Evolutionary conservation across 2,329 filamentous ascomycete genomes (phyloP).

Genomic region (Metarhizium anisopliae): DNA sequence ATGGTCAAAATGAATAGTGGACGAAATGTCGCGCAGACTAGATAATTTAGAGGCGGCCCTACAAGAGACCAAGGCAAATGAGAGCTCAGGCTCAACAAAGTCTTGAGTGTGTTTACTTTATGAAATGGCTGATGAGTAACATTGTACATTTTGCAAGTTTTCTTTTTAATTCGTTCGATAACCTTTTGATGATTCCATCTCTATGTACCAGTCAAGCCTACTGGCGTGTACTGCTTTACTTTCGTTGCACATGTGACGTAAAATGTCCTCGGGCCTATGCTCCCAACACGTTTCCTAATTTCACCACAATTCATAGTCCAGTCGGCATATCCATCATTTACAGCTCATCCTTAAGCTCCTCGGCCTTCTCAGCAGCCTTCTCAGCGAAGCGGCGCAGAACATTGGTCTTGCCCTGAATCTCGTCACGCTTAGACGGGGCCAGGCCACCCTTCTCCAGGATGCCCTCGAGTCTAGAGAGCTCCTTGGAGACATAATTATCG

Average conservation of each 20-base stretch:
- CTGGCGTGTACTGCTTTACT: background rate
- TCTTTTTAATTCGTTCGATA: background rate
- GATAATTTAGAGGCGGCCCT: conserved; percentile 75
- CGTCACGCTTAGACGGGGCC: conserved; percentile 77
- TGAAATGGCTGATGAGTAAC: background rate
- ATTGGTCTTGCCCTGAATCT: conserved; percentile 79
- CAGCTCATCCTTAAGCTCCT: conserved; percentile 40
- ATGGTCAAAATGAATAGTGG: conserved; percentile 50
- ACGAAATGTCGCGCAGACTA: conserved; percentile 81
- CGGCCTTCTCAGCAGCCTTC: conserved; percentile 42
- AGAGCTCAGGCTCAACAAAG: conserved; percentile 28
- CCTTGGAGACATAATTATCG: conserved; percentile 74
- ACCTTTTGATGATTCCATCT: background rate
- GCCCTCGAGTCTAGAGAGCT: conserved; percentile 69
- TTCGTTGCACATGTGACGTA: background rate
- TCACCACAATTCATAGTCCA: background rate
- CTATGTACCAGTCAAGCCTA: background rate
- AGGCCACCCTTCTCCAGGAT: conserved; percentile 82
- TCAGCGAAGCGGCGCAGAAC: conserved; percentile 71
- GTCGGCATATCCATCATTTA: conserved; percentile 17
- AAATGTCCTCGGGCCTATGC: background rate
- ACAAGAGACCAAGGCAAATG: conserved; percentile 43
- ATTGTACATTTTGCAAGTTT: background rate
- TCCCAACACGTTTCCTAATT: background rate
- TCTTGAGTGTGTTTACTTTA: conserved; percentile 10